Base-by-base conservation (phyloP, 2,329 filamentous ascomycete genomes). In the Arachnomyces sp. region DNA sequence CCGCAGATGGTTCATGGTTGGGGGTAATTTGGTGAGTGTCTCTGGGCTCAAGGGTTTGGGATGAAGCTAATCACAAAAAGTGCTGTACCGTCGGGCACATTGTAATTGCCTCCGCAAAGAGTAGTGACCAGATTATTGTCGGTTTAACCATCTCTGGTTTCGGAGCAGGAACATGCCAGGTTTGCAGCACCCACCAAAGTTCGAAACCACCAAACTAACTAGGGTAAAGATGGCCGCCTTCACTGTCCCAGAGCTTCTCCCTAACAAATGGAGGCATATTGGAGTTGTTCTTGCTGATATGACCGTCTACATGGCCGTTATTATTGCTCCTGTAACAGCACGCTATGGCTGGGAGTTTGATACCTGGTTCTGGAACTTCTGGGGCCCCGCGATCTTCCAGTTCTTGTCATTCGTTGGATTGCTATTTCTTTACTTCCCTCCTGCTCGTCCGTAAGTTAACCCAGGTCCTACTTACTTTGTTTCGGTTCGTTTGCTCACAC, bases 201-300 rank as follows among this genome's bases (percentile, higher is more conserved):
- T 25, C 20, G 9, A 9, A 25, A 25, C n/a, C 9, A 25, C 20
- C 14, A 36, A 28, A 2, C 33, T 16, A 40, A 17, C n/a, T 25
- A 33, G 34, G 18, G 38, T 34, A 25, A 34, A 57, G 50, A 53
- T 59, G 40, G 67, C 64, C 12, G 66, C 65, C 31, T 68, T 70
- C 49, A 66, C 64, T 6, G 59, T 71, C 6, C 65, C 67, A 4
- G 67, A 71, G 44, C 59, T 72, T 15, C 58, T 72, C 2, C 67
- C 67, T 1, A 71, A 71, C 52, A 71, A 71, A 49, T 71, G 66
- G 65, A 52, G 67, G 39, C 65, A 70, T 46, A 65, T 63, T 20
- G 63, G 59, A 28, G 61, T 70, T 40, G 62, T 65, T 2, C 54
- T 71, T 33, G 66, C 66, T 3, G 65, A 68, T 46, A 47, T 60